Conservation (phyloP, 108 stramenopile species). For the Skeletonema marinoi region DNA sequence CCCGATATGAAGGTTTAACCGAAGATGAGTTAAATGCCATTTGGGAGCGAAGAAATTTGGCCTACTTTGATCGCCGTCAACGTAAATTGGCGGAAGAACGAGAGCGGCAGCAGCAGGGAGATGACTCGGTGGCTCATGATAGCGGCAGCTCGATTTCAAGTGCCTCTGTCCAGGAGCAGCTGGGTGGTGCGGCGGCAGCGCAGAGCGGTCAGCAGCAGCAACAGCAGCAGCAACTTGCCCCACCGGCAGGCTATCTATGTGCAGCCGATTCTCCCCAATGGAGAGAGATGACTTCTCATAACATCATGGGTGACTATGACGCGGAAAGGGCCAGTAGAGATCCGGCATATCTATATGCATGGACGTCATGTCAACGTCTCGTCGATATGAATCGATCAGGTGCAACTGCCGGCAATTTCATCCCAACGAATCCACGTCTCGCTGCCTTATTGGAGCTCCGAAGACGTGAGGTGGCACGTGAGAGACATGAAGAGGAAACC, state of each 20-base stretch:
- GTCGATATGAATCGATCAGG: not conserved
- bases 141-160: too few relatives aligned
- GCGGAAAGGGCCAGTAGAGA: not conserved
- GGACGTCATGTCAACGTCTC: not conserved
- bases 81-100: not conserved
- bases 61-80: not conserved
- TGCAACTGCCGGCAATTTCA: not conserved
- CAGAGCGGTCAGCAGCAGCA: too few relatives aligned
- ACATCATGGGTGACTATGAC: not conserved
- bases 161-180: too few relatives aligned
- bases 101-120: not conserved
- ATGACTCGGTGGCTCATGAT: too few relatives aligned
- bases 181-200: too few relatives aligned
- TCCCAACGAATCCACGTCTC: not conserved
- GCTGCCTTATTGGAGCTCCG: not conserved
- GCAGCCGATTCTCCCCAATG: not conserved
- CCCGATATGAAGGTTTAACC: not conserved
- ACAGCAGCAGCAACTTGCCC: too few relatives aligned
- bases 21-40: not conserved
- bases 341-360: not conserved
- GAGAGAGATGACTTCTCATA: not conserved
- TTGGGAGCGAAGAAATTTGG: not conserved
- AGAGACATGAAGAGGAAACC: not conserved
- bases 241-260: not conserved
- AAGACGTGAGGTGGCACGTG: not conserved